Evolutionary conservation across 306 rosid genomes (phyloP), one percentile per base, ranked within the genome.

Genomic region (Medicago truncatula): DNA sequence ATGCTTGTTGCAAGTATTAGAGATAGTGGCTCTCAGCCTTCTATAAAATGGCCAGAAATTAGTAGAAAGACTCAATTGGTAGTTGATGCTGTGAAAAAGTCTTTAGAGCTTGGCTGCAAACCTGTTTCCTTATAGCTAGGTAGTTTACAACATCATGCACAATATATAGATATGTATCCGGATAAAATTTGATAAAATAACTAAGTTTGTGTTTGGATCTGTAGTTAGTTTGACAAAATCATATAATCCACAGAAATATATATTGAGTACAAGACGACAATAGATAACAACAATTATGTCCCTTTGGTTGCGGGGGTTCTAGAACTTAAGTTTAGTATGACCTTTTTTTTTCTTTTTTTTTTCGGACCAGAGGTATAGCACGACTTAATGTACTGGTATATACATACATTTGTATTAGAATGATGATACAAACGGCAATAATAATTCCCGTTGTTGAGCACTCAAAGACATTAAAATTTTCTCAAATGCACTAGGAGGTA

Each of bases 61-160:
- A 86, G 90, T 57, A 82, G 96, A 75, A 87, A 87, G 75, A 87
- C 94, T 41, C 96, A 88, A 71, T 17, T 86, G 9, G 90, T 93
- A 3, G 64, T 87, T 85, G 91, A 93, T 75, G 98, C 92, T 8
- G 91, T 90, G 53, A 89, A 80, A 3, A 85, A 75, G 82, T 93
- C 98, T 47, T 74, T 90, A 10, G 91, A 88, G 73, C 84, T 81
- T 71, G 92, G 84, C 52, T 88, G 76, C 75, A 78, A 76, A 67
- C 83, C 91, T 36, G 88, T 92, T 68, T 60, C 4, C 18, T 74
- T 92, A 82, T 88, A 82, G 76, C 82, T 88, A 78, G 72, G 23
- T 66, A 69, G 83, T 57, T 46, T 46, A 6, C 58, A 36, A 80
- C 40, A 28, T 15, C 7, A 44, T 67, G 52, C 7, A 21, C 57